Evolutionary conservation across 2,329 filamentous ascomycete species (phyloP), one percentile per base, ranked within the genome.

Genomic region (Hyphodiscus sp.): DNA sequence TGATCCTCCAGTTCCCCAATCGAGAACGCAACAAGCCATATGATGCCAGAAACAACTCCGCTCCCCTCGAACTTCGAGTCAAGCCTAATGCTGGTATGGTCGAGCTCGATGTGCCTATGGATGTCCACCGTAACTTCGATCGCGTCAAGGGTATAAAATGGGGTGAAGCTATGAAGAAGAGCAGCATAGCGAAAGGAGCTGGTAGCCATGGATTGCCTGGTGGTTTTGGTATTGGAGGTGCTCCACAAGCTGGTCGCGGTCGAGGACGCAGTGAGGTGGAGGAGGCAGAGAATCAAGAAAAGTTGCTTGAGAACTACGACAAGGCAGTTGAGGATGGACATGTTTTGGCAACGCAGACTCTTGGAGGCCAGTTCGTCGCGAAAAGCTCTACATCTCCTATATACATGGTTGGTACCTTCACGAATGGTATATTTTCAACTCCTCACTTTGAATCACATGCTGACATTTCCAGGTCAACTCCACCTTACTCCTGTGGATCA

Each of bases 361-460:
- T 96, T 20, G 91, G 91, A 45, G 94, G 94, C 0, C 85, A 92
- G 68, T 85, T 85, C 13, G 79, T 82, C 42, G 75, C 83, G 2
- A 82, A 85, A 59, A 81, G 86, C 59, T 86, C 86, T 20, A 86
- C 59, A 5, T 63, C 60, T 33, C 67, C 67, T 33, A 58, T 89
- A 60, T 95, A 95, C 73, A 95, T 96, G 84, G 79, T 96, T 48
- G 94, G 90, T 26, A 86, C 91, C n/a, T 96, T 97, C 68, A 82
- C 86, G 67, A 86, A 86, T 49, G 82, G 89, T 92, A 71, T 63
- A 83, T 76, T 19, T n/a, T 10, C 10, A 10, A 45, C 26, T 20
- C 16, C 15, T 23, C 20, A 10, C 7, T 48, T 26, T 16, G 18
- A 18, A 23, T 26, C 6, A 7, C 18, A 20, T 47, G 23, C 54